Evolutionary conservation across 2,329 filamentous ascomycete genomes (phyloP).

Genomic region (Plenodomus biglobosus): DNA sequence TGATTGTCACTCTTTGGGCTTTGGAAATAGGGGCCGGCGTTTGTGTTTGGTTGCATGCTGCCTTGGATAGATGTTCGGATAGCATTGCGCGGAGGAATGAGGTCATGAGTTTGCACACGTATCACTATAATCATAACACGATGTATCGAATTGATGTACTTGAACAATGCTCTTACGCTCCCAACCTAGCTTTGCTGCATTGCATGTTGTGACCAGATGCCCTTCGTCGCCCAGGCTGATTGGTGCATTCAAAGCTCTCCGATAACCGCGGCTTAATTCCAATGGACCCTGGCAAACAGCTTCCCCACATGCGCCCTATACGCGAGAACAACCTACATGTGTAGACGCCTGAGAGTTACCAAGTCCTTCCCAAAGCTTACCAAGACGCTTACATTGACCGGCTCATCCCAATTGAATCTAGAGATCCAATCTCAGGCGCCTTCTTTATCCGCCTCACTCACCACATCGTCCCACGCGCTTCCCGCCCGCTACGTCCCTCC

Average conservation of each 20-base stretch:
- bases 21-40: constrained; percentile 14
- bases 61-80: constrained; percentile 5
- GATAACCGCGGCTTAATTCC: constrained; percentile 5
- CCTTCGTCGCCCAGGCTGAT: too few relatives aligned
- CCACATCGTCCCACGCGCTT: constrained; percentile 3
- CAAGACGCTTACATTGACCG: neutral
- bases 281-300: neutral
- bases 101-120: constrained; percentile 23
- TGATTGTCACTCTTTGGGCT: too few relatives aligned
- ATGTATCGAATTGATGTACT: constrained; percentile 9
- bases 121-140: constrained; percentile 13
- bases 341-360: too few relatives aligned
- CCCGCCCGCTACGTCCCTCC: neutral
- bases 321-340: neutral
- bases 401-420: neutral
- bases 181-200: neutral
- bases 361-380: too few relatives aligned
- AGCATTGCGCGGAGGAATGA: constrained; percentile 22
- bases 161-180: neutral
- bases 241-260: neutral
- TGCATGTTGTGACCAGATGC: too few relatives aligned
- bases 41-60: constrained; percentile 11
- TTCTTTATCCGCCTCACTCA: too few relatives aligned
- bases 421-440: neutral
- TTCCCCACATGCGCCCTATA: constrained; percentile 6